Conservation (phyloP, 192 early-diverging fungal genomes). For the Coemansia sp. region DNA sequence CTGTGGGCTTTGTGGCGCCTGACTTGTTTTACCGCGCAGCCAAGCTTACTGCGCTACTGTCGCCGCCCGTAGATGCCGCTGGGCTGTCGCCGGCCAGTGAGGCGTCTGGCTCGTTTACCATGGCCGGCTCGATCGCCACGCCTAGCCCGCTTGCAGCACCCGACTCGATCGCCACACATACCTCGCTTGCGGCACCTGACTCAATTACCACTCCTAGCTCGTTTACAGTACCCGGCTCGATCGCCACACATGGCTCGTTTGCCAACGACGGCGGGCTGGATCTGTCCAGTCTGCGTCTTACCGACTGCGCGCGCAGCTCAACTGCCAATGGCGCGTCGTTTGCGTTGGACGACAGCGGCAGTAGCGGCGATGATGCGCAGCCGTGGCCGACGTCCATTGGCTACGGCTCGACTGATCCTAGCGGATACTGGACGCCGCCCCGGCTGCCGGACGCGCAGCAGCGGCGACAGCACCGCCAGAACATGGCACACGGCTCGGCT, state of each 20-base stretch:
- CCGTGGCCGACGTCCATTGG: not conserved
- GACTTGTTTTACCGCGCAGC: constrained; percentile 45
- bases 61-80: constrained; percentile 27
- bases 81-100: constrained; percentile 42
- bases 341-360: constrained; percentile 38
- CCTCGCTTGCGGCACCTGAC: not conserved
- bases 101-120: constrained; percentile 24
- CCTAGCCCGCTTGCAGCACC: not conserved
- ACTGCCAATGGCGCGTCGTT: constrained; percentile 50
- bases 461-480: constrained; percentile 45
- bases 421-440: constrained; percentile 37
- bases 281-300: constrained; percentile 1
- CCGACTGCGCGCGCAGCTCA: constrained; percentile 14
- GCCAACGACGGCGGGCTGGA: not conserved
- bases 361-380: not conserved
- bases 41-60: constrained; percentile 41
- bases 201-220: not conserved
- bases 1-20: constrained; percentile 47
- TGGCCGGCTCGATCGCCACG: too few relatives aligned
- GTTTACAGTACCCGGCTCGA: not conserved
- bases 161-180: not conserved
- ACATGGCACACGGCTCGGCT: constrained; percentile 18
- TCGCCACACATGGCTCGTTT: not conserved
- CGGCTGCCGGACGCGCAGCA: constrained; percentile 34
- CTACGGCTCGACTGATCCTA: not conserved